These are phyloP conservation scores for Globisporangium irregulare DNA, from an alignment of 352 stramenopile species.

Conservation along the genomic window DNA sequence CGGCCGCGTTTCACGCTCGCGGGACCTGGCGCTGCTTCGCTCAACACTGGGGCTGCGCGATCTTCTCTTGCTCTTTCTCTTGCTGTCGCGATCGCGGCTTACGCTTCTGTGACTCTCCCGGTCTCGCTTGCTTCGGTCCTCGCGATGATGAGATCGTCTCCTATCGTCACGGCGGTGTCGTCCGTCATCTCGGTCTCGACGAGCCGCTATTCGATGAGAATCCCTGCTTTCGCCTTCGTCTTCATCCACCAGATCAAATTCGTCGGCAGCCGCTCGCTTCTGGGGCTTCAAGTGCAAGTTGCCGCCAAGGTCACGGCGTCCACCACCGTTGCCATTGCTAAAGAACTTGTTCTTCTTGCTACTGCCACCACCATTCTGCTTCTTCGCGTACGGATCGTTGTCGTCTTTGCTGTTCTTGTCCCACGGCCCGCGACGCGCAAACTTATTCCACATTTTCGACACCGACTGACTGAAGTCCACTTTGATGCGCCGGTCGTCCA, in stretches of 20 bases:
- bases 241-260: conserved; percentile 18
- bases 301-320: background rate
- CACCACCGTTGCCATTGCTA: conserved; percentile 16
- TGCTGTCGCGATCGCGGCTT: conserved; percentile 8
- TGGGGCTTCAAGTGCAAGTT: conserved; percentile 43
- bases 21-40: conserved; percentile 5
- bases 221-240: conserved; percentile 1
- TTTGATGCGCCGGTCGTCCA: conserved; percentile 96
- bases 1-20: background rate
- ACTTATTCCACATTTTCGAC: conserved; percentile 96
- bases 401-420: conserved; percentile 40
- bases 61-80: conserved; percentile 8
- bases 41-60: conserved; percentile 5
- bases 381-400: conserved; percentile 3
- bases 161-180: conserved; percentile 8
- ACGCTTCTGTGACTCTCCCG: background rate
- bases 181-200: conserved; percentile 1
- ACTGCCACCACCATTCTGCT: background rate
- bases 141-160: conserved; percentile 15
- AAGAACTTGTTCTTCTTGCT: conserved; percentile 21
- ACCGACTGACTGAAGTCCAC: conserved; percentile 99
- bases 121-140: conserved; percentile 2
- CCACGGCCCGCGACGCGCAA: conserved; percentile 52
- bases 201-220: background rate
- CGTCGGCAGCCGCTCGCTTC: conserved; percentile 7